Evolutionary conservation across 768 basidiomycete genomes (phyloP), one percentile per base, ranked within the genome.

Genomic region (Hortiboletus flavorubellus): DNA sequence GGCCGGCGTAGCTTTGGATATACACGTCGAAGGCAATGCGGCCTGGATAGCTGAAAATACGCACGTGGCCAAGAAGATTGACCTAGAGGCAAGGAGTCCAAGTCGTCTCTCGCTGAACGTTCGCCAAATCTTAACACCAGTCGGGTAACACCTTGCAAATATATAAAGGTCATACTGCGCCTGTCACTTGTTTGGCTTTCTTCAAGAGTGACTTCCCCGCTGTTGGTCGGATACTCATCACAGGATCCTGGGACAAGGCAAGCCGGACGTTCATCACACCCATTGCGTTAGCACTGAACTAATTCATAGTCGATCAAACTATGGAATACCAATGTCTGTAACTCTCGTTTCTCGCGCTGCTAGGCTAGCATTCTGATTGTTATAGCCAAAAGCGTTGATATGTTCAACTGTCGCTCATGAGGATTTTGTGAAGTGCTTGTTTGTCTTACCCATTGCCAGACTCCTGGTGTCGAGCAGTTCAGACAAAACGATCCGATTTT

Each of bases 191-290:
- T 34, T 73, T 99, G 33, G 84, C 85, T 7, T 87, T 98, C 63
- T 80, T 73, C 59, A 76, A 82, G 59, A 75, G 70, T 52, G 60
- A 51, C 15, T 56, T 61, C 26, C 73, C 75, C 11, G 72, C 76
- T 37, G 74, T 69, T 14, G 73, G 78, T 53, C 72, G 68, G 58
- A 68, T 89, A 8, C 72, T 99, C 37, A 80, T 98, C 59, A 93
- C 91, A 42, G 94, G 91, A 21, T 94, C 94, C 44, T 99, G 97
- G 97, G 97, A 99, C 69, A 86, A 83, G 72, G 91, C 83, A 59
- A 59, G 69, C 53, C 18, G 30, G 23, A 59, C 59, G 43, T 48
- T 50, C 2, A 40, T 23, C 39, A 7, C 31, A 6, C 23, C 18
- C 30, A 34, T 39, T 14, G 41, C 34, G 37, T 43, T 45, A 45